Conservation (phyloP, 768 basidiomycete species). For the Boletus sensibilis region DNA sequence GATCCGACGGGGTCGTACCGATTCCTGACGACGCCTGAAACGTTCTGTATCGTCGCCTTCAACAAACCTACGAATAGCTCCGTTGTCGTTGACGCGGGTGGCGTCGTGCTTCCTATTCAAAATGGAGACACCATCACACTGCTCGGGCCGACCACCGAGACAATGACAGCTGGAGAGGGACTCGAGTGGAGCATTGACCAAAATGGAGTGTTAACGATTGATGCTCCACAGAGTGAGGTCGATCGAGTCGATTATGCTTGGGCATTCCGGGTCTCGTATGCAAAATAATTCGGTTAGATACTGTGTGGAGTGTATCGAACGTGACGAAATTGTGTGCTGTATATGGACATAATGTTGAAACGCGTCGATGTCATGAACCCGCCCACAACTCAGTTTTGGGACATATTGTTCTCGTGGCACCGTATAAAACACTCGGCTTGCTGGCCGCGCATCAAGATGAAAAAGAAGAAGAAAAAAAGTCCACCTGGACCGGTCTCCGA, state of each 20-base stretch:
- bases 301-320: not conserved
- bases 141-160: conserved; percentile 32
- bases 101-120: conserved; percentile 42
- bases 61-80: conserved; percentile 33
- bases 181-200: conserved; percentile 35
- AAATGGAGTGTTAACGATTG: conserved; percentile 31
- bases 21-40: conserved; percentile 49
- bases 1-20: conserved; percentile 36
- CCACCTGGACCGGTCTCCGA: not conserved
- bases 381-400: conserved; percentile 3
- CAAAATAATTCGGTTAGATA: not conserved
- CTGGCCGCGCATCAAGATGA: conserved; percentile 1
- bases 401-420: conserved; percentile 4
- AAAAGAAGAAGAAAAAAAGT: not conserved
- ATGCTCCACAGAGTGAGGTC: conserved; percentile 26
- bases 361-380: not conserved
- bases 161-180: not conserved
- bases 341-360: not conserved
- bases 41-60: conserved; percentile 52
- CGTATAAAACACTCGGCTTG: not conserved
- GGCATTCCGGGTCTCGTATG: conserved; percentile 41
- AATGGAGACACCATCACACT: conserved; percentile 42
- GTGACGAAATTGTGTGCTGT: not conserved
- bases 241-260: conserved; percentile 37
- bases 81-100: conserved; percentile 35